Evolutionary conservation across 257 asterid species (phyloP).

Genomic region (Echites panduratus): DNA sequence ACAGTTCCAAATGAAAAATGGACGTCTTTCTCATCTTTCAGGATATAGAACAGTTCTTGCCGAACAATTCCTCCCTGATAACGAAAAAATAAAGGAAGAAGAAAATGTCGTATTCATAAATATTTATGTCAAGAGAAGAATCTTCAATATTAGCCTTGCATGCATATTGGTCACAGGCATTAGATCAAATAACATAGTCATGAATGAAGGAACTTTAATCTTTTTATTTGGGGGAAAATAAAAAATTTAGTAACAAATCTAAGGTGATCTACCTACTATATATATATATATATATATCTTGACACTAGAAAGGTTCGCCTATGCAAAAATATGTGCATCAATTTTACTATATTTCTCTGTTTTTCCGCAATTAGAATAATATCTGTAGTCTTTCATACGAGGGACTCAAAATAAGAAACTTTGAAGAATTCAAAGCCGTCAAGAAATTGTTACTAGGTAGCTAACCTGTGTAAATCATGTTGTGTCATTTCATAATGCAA

Average conservation of each 20-base stretch:
- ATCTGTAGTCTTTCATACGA: too few relatives aligned
- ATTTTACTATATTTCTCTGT: too few relatives aligned
- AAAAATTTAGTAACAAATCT: not conserved
- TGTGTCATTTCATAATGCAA: not conserved
- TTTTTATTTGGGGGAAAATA: not conserved
- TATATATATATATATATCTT: too few relatives aligned
- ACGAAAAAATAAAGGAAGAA: not conserved
- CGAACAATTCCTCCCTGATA: conserved; percentile 64
- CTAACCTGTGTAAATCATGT: not conserved
- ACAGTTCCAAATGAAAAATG: conserved; percentile 67
- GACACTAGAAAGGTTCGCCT: not conserved
- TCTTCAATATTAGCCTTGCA: not conserved
- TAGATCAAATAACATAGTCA: not conserved
- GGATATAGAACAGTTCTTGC: conserved; percentile 54
- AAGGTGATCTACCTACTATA: not conserved
- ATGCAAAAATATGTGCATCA: not conserved
- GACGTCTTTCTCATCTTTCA: conserved; percentile 63
- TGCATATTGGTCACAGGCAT: not conserved
- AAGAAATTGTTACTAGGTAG: not conserved
- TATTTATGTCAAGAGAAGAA: not conserved
- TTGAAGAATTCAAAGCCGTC: not conserved
- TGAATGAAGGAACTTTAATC: not conserved
- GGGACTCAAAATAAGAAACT: not conserved
- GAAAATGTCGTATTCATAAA: not conserved
- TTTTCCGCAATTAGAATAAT: too few relatives aligned